Conservation (phyloP, 2,329 filamentous ascomycete species). For the Talaromyces funiculosus region DNA sequence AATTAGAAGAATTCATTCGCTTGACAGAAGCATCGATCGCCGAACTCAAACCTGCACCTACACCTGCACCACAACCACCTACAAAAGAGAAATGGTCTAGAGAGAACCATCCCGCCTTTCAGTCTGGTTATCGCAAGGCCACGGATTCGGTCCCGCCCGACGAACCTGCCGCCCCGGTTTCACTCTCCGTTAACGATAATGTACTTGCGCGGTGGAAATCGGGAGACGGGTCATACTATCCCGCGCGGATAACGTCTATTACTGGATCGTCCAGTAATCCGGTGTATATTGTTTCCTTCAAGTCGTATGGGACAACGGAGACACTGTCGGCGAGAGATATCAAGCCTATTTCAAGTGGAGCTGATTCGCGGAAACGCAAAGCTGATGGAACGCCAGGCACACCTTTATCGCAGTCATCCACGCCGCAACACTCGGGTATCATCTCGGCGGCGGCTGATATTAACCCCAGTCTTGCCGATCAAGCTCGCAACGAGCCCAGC, state of each 20-base stretch:
- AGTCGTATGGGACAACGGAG: conserved; percentile 76
- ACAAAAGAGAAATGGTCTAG: conserved; percentile 69
- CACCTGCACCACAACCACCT: conserved; percentile 45
- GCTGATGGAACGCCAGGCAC: conserved; percentile 66
- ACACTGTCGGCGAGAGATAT: conserved; percentile 78
- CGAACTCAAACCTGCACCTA: conserved; percentile 61
- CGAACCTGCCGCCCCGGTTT: conserved; percentile 51
- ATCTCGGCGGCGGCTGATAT: conserved; percentile 64
- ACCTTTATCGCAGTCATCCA: conserved; percentile 37
- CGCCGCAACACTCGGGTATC: conserved; percentile 45
- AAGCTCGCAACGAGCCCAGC: conserved; percentile 59
- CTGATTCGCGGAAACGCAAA: conserved; percentile 70
- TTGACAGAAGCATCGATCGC: conserved; percentile 74
- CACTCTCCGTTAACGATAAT: conserved; percentile 81
- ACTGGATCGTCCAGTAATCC: conserved; percentile 87
- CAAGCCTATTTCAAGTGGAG: conserved; percentile 61
- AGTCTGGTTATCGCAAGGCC: conserved; percentile 54
- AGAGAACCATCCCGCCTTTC: conserved; percentile 72
- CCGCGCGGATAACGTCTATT: conserved; percentile 85
- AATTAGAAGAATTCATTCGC: conserved; percentile 76
- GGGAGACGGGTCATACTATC: conserved; percentile 85
- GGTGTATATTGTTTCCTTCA: conserved; percentile 93
- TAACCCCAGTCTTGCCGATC: conserved; percentile 58
- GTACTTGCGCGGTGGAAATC: conserved; percentile 87
- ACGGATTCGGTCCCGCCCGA: conserved; percentile 41